phyloP scores from a whole-genome alignment of 306 rosid species.

The Ochetophila trinervis region DNA sequence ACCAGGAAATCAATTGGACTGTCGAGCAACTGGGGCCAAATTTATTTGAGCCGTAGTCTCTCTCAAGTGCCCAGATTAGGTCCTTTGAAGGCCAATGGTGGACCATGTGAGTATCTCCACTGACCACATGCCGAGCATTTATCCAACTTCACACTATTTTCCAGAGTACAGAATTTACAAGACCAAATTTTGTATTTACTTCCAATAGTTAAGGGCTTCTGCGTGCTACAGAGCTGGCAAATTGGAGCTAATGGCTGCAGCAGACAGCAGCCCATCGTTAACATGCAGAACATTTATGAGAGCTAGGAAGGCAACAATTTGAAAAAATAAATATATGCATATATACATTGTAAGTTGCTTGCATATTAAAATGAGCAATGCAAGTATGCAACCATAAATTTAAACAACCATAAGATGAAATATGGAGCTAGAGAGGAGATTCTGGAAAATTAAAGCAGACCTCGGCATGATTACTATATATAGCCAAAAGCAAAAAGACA shows the following conservation, averaged over 20 bases:
- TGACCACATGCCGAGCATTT: conserved; percentile 67
- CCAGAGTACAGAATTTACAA: conserved; percentile 74
- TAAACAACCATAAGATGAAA: neutral
- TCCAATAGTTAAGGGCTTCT: conserved; percentile 56
- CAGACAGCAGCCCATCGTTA: conserved; percentile 29
- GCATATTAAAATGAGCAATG: neutral
- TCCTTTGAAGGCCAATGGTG: conserved; percentile 34
- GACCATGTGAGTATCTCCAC: conserved; percentile 79
- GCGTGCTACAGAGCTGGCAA: conserved; percentile 65
- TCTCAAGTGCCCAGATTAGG: conserved; percentile 45
- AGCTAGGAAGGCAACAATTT: neutral
- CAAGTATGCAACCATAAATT: neutral
- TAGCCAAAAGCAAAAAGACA: neutral
- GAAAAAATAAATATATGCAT: neutral
- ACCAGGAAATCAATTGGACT: too few relatives aligned
- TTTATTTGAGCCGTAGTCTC: too few relatives aligned
- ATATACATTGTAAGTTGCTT: neutral
- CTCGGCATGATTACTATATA: neutral
- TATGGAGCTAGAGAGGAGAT: neutral
- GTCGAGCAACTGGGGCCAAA: too few relatives aligned
- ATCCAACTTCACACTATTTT: conserved; percentile 60
- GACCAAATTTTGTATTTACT: conserved; percentile 52
- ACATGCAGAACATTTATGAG: conserved; percentile 21
- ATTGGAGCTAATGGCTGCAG: conserved; percentile 69
- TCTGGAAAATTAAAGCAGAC: neutral